Conservation (phyloP, 208 protist species). For the Trypanosoma scelopori region DNA sequence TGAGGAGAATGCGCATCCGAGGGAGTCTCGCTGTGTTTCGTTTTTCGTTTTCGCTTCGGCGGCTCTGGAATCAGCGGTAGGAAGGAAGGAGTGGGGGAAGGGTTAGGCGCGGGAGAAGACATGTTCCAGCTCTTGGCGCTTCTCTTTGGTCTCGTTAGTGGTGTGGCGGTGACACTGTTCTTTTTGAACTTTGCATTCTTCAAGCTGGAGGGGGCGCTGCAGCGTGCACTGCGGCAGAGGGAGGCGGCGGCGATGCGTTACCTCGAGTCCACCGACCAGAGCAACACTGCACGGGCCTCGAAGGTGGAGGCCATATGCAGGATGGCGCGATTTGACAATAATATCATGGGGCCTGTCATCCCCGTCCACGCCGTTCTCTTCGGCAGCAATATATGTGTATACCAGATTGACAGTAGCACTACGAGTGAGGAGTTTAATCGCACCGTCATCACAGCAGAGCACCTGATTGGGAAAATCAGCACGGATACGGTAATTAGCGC, state of each 20-base stretch:
- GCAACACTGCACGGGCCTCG: constrained; percentile 34
- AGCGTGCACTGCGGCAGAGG: constrained; percentile 41
- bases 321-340: constrained; percentile 67
- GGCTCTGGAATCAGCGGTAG: background rate
- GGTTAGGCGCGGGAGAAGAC: background rate
- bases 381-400: constrained; percentile 66
- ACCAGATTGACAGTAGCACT: constrained; percentile 46
- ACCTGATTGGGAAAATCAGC: constrained; percentile 76
- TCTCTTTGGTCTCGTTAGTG: constrained; percentile 51
- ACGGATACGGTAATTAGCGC: constrained; percentile 40
- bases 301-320: constrained; percentile 74
- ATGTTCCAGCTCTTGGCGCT: constrained; percentile 32
- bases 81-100: background rate
- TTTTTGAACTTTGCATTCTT: constrained; percentile 54
- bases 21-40: too few species aligned
- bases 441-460: constrained; percentile 39
- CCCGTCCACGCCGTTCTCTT: constrained; percentile 69
- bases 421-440: constrained; percentile 2
- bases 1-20: too few species aligned
- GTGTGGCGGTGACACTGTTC: constrained; percentile 39
- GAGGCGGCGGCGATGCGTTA: constrained; percentile 42
- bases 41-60: background rate
- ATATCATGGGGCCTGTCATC: constrained; percentile 53
- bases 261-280: constrained; percentile 40
- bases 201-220: constrained; percentile 32